Evolutionary conservation across 495 filamentous ascomycete species (phyloP).

Genomic region (Cairneyella variabilis): DNA sequence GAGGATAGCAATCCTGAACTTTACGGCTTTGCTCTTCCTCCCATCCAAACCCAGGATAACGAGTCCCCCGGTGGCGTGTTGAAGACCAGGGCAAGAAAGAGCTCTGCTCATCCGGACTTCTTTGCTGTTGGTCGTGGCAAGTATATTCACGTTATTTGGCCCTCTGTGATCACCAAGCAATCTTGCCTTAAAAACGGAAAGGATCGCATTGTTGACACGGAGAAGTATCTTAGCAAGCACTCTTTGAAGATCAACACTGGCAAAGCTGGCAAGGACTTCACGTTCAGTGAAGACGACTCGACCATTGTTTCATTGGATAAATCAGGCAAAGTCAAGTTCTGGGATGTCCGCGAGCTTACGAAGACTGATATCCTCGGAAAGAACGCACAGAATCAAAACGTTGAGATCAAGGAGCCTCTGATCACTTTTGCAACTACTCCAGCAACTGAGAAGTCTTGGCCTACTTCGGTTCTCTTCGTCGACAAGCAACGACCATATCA

Average conservation of each 20-base stretch:
- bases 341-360: conserved; percentile 82
- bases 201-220: conserved; percentile 71
- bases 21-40: conserved; percentile 77
- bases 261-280: conserved; percentile 97
- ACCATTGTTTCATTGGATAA: conserved; percentile 95
- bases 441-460: conserved; percentile 83
- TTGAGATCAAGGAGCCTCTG: conserved; percentile 74
- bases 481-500: conserved; percentile 90
- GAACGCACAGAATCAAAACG: conserved; percentile 15
- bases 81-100: conserved; percentile 91
- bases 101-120: conserved; percentile 80
- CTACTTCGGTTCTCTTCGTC: conserved; percentile 90
- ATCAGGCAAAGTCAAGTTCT: conserved; percentile 90
- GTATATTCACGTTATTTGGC: conserved; percentile 87
- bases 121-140: conserved; percentile 96
- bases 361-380: conserved; percentile 44
- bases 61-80: conserved; percentile 83
- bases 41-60: conserved; percentile 67
- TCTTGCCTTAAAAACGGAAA: conserved; percentile 67
- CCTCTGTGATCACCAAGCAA: conserved; percentile 66
- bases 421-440: conserved; percentile 74
- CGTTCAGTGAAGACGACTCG: conserved; percentile 93
- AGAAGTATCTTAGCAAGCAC: conserved; percentile 81
- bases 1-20: conserved; percentile 65
- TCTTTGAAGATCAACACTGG: conserved; percentile 90